Percentiles rank a stretch among this genome's conserved stretches.
These are phyloP conservation scores for Mallotus nudiflorus DNA, from an alignment of 345 rosid species.

Conservation along the genomic window DNA sequence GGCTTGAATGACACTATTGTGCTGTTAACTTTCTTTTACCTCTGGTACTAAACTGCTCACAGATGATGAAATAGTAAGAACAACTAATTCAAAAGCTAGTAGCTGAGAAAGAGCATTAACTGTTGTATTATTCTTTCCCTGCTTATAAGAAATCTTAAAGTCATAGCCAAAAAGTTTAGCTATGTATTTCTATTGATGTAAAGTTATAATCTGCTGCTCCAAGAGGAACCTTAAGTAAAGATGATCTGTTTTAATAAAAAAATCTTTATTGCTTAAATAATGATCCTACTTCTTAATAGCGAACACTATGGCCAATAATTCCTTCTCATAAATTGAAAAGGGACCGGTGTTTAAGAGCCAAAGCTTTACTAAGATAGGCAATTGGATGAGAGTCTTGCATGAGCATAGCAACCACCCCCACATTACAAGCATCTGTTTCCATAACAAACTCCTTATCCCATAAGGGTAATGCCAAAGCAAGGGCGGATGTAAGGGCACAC, in stretches of 20 bases:
- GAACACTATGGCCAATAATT: background rate
- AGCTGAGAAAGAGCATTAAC: background rate
- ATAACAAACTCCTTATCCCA: background rate
- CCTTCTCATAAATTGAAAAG: constrained; percentile 8
- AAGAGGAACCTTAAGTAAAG: background rate
- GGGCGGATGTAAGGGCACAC: background rate
- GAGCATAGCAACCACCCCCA: background rate
- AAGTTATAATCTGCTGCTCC: background rate
- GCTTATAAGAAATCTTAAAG: background rate
- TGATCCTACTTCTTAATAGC: background rate
- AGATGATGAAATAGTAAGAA: background rate
- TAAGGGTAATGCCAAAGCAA: background rate
- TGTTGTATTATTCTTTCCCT: background rate
- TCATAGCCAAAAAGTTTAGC: background rate
- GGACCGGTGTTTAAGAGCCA: background rate
- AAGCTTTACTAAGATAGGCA: background rate
- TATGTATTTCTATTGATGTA: background rate
- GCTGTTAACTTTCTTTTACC: background rate
- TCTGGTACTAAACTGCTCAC: background rate
- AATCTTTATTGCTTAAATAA: background rate
- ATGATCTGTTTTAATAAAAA: background rate
- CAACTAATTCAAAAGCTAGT: too few species aligned
- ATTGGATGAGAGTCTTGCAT: background rate
- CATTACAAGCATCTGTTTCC: too few species aligned
- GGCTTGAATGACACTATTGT: background rate